phyloP scores from a whole-genome alignment of 768 basidiomycete species.

The Austroboletus eburneus region DNA sequence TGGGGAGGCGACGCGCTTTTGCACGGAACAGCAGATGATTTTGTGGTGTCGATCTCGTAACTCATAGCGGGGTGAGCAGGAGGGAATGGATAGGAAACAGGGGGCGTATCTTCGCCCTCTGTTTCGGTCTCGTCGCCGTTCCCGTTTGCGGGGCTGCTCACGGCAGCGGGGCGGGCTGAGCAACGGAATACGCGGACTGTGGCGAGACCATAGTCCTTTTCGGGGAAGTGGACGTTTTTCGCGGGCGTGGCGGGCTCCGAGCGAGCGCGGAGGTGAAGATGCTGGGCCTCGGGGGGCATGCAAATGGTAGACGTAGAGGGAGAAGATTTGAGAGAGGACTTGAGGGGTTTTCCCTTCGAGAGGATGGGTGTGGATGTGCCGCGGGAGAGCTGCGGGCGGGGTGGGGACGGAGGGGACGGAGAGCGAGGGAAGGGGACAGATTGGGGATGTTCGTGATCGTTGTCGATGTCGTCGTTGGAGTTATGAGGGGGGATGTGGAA shows the following conservation, averaged over 20 bases:
- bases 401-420: conserved; percentile 15
- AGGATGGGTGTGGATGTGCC: conserved; percentile 43
- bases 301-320: conserved; percentile 16
- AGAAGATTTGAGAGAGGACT: conserved; percentile 70
- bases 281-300: neutral
- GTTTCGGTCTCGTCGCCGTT: conserved; percentile 44
- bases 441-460: conserved; percentile 14
- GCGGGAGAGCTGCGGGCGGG: conserved; percentile 24
- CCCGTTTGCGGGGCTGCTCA: conserved; percentile 23
- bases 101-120: conserved; percentile 27
- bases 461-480: conserved; percentile 26
- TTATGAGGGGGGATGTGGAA: conserved; percentile 19
- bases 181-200: conserved; percentile 60
- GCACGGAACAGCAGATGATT: conserved; percentile 13
- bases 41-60: conserved; percentile 22
- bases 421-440: conserved; percentile 41
- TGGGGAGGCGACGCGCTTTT: conserved; percentile 16
- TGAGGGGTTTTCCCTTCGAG: conserved; percentile 81
- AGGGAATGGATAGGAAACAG: conserved; percentile 23
- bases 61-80: conserved; percentile 12
- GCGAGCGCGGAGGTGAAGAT: conserved; percentile 32
- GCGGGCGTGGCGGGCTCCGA: conserved; percentile 66
- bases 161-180: conserved; percentile 65
- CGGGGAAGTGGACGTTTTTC: conserved; percentile 90
- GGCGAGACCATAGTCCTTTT: conserved; percentile 54